Evolutionary conservation across 176 grass and related monocot genomes (phyloP).

Genomic region (Eremochloa ophiuroides): DNA sequence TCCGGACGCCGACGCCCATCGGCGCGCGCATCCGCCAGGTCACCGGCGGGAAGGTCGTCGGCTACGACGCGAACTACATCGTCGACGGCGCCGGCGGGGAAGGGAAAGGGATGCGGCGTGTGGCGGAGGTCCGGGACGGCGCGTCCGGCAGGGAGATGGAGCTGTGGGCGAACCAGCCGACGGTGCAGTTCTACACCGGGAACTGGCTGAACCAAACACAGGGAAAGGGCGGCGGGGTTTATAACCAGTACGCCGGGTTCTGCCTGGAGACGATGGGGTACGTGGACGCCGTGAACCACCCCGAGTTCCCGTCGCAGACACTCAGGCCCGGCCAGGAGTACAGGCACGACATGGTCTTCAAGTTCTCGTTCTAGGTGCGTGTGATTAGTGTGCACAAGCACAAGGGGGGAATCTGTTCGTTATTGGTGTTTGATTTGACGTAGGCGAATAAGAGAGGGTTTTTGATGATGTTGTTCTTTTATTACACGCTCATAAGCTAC

Average conservation of each 20-base stretch:
- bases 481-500: background rate
- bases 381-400: no score
- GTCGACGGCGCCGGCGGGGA: background rate
- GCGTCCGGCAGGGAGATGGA: slow-evolving; percentile 46
- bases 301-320: slow-evolving; percentile 67
- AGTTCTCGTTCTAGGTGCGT: slow-evolving; percentile 48
- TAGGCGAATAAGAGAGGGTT: background rate
- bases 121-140: slow-evolving; percentile 42
- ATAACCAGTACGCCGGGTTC: slow-evolving; percentile 37
- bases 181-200: slow-evolving; percentile 72
- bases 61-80: slow-evolving; percentile 75
- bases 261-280: slow-evolving; percentile 74
- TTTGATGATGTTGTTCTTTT: background rate
- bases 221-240: slow-evolving; percentile 63
- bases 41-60: slow-evolving; percentile 23
- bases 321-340: slow-evolving; percentile 59
- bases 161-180: slow-evolving; percentile 78
- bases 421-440: background rate
- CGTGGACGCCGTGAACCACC: slow-evolving; percentile 78
- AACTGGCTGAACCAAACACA: slow-evolving; percentile 45
- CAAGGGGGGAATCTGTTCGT: background rate
- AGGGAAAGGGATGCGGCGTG: slow-evolving; percentile 41
- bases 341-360: slow-evolving; percentile 71
- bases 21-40: slow-evolving; percentile 56
- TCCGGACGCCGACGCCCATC: slow-evolving; percentile 38